Base-by-base conservation (phyloP, 1,139 yeast genomes). In the Lodderomyces oxycetoniae region DNA sequence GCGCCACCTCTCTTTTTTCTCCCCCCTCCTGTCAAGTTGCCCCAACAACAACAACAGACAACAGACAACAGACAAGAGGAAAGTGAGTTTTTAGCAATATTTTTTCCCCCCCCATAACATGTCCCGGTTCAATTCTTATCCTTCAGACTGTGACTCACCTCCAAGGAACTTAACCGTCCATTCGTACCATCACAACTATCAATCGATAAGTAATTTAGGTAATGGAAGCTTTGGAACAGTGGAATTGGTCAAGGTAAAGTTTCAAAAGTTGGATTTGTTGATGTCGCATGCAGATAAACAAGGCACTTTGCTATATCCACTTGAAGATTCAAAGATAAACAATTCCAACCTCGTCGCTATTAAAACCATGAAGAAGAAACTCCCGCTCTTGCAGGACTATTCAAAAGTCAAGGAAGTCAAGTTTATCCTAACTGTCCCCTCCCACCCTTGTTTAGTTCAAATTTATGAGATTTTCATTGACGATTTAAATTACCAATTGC, bases 221-320 rank as follows among this genome's bases (percentile, higher is more conserved):
- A 73, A 71, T 40, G 95, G 95, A 1, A 79, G 89, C 34, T 85
- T 85, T 64, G 95, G 95, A 0, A 62, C 73, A 2, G 94, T 85
- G 1, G 61, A 71, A 5, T 60, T 82, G 43, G 91, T 87, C 3
- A 77, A 77, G 49, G 62, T 45, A 32, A 44, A 45, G 24, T 47
- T 35, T 31, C 38, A 41, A 25, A 45, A 46, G 23, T 28, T 34
- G 20, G 43, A 45, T 17, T 44, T 49, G 22, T 33, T 43, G 11
- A 38, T 37, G 15, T 28, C 42, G 11, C 44, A 40, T 14, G 10
- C 4, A 1, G 37, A 39, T 15, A 54, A 52, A 25, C 33, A 32
- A 10, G 72, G 70, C 3, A 77, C 84, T 0, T 54, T 80, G 42
- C 49, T 80, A 52, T 71, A 72, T 20, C 80, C 77, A 0, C 44